These are phyloP conservation scores for Lolium perenne DNA, from an alignment of 176 grass and related monocot genomes.

Conservation along the genomic window DNA sequence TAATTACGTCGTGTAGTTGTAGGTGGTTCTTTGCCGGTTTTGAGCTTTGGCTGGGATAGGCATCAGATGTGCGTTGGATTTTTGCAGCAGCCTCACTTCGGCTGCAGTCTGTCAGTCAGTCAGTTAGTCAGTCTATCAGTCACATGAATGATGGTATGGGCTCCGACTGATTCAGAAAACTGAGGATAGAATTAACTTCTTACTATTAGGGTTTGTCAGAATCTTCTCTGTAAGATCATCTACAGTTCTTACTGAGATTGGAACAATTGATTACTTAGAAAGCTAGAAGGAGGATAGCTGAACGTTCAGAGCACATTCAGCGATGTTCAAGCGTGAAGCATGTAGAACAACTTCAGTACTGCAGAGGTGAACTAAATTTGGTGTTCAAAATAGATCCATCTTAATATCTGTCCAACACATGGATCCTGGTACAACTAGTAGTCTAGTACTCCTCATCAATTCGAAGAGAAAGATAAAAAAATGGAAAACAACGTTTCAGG, in stretches of 20 bases:
- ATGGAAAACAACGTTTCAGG: background rate
- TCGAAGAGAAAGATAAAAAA: background rate
- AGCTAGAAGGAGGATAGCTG: too few relatives aligned
- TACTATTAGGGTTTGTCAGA: too few relatives aligned
- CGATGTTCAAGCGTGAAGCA: background rate
- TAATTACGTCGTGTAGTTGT: too few relatives aligned
- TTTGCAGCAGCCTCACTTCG: background rate
- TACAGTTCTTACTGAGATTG: too few relatives aligned
- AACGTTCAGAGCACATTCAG: too few relatives aligned
- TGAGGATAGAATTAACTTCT: too few relatives aligned
- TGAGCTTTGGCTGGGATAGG: background rate
- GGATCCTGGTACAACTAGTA: background rate
- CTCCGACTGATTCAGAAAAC: background rate
- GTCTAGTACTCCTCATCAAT: background rate
- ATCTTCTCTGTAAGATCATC: too few relatives aligned
- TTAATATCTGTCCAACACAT: background rate
- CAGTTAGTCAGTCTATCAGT: background rate
- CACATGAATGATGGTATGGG: background rate
- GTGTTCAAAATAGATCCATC: background rate
- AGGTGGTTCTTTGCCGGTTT: background rate
- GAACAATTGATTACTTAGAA: background rate
- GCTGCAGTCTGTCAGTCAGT: too few relatives aligned
- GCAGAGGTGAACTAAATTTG: background rate
- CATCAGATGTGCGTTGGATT: background rate
- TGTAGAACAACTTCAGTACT: background rate